These are phyloP conservation scores for Barnettozyma californica DNA, from an alignment of 805 yeast genomes.

Conservation along the genomic window DNA sequence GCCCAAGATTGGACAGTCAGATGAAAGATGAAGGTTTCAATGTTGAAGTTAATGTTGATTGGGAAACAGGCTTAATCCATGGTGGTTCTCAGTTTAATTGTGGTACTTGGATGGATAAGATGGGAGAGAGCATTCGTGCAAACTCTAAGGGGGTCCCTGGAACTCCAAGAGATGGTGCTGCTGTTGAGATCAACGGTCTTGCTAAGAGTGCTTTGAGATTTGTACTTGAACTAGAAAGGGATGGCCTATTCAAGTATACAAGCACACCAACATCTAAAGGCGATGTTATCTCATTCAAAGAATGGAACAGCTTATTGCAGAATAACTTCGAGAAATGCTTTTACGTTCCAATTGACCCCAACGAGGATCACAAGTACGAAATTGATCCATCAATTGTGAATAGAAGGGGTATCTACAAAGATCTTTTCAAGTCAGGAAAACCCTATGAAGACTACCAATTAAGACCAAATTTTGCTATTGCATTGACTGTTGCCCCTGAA, in stretches of 20 bases:
- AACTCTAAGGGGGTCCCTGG: constrained; percentile 91
- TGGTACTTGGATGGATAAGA: constrained; percentile 99
- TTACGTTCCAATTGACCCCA: constrained; percentile 64
- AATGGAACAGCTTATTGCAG: constrained; percentile 71
- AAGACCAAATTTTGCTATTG: constrained; percentile 88
- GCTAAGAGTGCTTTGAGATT: constrained; percentile 81
- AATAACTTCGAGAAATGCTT: constrained; percentile 74
- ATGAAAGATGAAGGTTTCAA: constrained; percentile 93
- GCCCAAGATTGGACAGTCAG: constrained; percentile 79
- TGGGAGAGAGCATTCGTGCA: constrained; percentile 91
- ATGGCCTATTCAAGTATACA: constrained; percentile 52
- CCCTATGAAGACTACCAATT: constrained; percentile 91
- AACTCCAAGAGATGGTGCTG: constrained; percentile 97
- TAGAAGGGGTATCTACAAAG: constrained; percentile 93
- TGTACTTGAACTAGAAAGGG: constrained; percentile 51
- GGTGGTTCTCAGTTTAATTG: constrained; percentile 94
- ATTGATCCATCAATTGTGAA: constrained; percentile 64
- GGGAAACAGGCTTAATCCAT: constrained; percentile 80
- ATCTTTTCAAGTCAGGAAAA: constrained; percentile 73
- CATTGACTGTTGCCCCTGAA: constrained; percentile 94
- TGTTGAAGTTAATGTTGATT: constrained; percentile 74
- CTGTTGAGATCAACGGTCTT: constrained; percentile 85
- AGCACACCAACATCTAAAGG: constrained; percentile 59
- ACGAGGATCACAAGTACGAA: constrained; percentile 55
- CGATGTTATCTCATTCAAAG: constrained; percentile 43